Evolutionary conservation across 345 rosid species (phyloP).

Genomic region (Moricandia arvensis): DNA sequence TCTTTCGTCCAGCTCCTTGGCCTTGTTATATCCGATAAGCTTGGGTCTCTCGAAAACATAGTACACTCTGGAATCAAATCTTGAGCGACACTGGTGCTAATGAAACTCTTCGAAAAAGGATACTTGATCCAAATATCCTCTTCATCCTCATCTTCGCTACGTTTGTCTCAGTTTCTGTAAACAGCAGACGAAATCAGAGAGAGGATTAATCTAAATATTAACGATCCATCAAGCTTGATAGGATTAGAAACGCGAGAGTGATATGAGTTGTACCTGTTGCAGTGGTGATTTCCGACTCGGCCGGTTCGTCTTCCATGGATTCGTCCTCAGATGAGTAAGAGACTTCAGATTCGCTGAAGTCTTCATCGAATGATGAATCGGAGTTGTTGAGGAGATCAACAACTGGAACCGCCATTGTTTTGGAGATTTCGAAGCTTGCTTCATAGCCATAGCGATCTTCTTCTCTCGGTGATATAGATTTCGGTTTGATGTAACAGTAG

Average conservation of each 20-base stretch:
- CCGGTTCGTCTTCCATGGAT: constrained; percentile 22
- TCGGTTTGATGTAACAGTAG: too few species aligned
- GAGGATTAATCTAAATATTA: background rate
- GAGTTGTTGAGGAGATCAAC: too few species aligned
- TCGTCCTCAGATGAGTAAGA: constrained; percentile 18
- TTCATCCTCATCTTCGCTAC: constrained; percentile 4
- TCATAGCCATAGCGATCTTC: background rate
- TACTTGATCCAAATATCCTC: constrained; percentile 13
- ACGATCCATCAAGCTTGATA: too few species aligned
- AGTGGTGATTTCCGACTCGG: background rate
- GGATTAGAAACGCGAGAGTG: background rate
- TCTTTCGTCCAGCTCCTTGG: constrained; percentile 8
- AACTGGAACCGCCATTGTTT: too few species aligned
- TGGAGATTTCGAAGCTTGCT: background rate
- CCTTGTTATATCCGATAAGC: constrained; percentile 16
- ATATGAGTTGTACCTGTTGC: background rate
- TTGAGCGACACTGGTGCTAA: background rate
- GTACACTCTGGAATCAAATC: background rate
- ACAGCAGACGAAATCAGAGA: background rate
- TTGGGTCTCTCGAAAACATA: background rate
- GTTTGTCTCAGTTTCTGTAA: constrained; percentile 15
- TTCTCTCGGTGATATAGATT: background rate
- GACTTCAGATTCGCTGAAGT: background rate
- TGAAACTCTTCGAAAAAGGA: background rate
- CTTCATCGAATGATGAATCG: too few species aligned